Base-by-base conservation (phyloP, 176 grass and related monocot genomes). In the Luzula sylvatica region DNA sequence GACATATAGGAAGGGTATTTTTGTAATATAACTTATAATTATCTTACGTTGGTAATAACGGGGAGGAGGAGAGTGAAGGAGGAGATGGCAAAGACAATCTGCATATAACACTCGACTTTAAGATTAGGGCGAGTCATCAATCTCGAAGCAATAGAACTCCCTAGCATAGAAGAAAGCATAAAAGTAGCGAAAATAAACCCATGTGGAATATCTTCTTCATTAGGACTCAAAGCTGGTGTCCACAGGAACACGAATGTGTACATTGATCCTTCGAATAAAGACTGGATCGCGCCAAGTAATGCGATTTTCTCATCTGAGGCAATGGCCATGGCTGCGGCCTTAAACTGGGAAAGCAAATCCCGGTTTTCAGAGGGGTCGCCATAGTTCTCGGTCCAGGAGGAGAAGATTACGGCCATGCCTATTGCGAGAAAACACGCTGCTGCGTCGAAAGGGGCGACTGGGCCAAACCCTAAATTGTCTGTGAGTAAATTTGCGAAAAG, bases 171-270 rank as follows among this genome's bases (percentile, higher is more conserved):
- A 43, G 75, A 72, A 18, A 79, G 52, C 75, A 79, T 79, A 57
- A 79, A 72, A 15, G 68, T 76, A 18, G 65, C 73, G 61, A 76
- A 76, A 51, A 76, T 76, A 49, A 76, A 76, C 7, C 72, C 72
- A 38, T 76, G 72, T 20, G 72, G 72, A 42, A 76, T 76, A 7
- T 76, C 73, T 76, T 76, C 73, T 44, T 62, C 65, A 40, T 76
- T 76, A 22, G 73, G 73, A 46, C 73, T 76, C 43, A 76, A 38
- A 32, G 73, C 73, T 0, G 73, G 72, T 26, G 73, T 76, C 73
- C 73, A 76, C 73, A 76, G 52, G 64, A 76, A 76, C 18, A 79
- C 75, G 29, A 79, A 79, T 42, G 75, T 79, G 30, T 79, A 79
- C 75, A 79, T 79, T 9, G 61, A 79, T n/a, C 75, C 75, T 20